phyloP scores from a whole-genome alignment of 768 basidiomycete genomes.

The Aureoboletus auriporus region DNA sequence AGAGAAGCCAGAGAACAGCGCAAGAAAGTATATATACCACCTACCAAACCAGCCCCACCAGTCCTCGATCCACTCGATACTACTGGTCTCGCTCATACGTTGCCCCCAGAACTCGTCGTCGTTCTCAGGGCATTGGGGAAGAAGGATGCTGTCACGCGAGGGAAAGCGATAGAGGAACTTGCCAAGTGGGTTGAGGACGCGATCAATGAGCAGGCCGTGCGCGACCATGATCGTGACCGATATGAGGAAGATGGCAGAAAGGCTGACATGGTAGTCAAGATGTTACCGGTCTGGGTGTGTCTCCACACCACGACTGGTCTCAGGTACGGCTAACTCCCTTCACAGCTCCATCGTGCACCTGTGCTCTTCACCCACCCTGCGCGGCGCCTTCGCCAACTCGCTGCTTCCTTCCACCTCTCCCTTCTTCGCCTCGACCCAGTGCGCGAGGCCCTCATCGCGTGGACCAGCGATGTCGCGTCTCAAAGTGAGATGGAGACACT shows the following conservation, averaged over 20 bases:
- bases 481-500: slow-evolving; percentile 51
- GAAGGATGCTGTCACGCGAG: slow-evolving; percentile 84
- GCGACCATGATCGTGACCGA: slow-evolving; percentile 11
- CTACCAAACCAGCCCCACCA: slow-evolving; percentile 69
- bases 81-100: slow-evolving; percentile 64
- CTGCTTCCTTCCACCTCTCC: slow-evolving; percentile 58
- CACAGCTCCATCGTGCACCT: slow-evolving; percentile 82
- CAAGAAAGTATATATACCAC: slow-evolving; percentile 84
- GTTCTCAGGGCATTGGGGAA: slow-evolving; percentile 79
- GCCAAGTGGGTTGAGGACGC: slow-evolving; percentile 60
- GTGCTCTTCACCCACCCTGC: slow-evolving; percentile 77
- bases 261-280: slow-evolving; percentile 41
- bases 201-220: slow-evolving; percentile 40
- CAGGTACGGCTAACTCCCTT: slow-evolving; percentile 3
- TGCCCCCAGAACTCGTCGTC: slow-evolving; percentile 82
- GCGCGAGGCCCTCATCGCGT: slow-evolving; percentile 46
- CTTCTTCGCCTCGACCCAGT: slow-evolving; percentile 55
- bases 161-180: slow-evolving; percentile 83
- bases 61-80: slow-evolving; percentile 86
- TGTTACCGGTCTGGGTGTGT: slow-evolving; percentile 90
- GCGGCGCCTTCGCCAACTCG: slow-evolving; percentile 63
- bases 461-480: slow-evolving; percentile 46
- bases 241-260: slow-evolving; percentile 16
- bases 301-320: not conserved
- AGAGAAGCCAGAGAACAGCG: slow-evolving; percentile 62